phyloP scores from a whole-genome alignment of 345 rosid species.

The Hevea brasiliensis region DNA sequence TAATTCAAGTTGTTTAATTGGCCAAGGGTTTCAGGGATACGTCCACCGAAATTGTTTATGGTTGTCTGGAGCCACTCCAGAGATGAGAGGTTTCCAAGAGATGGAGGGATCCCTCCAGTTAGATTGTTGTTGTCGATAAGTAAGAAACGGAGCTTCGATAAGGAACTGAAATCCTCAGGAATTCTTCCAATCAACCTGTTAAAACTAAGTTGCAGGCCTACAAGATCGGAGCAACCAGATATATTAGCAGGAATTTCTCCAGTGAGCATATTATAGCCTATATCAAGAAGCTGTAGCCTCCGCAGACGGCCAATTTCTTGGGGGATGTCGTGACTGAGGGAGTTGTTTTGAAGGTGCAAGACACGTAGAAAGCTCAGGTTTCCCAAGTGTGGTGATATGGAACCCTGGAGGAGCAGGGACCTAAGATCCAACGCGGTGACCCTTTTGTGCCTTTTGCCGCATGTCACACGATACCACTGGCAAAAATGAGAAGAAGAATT shows the following conservation, averaged over 20 bases:
- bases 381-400: conserved; percentile 7
- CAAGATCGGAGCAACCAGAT: conserved; percentile 14
- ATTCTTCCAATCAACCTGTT: conserved; percentile 14
- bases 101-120: conserved; percentile 28
- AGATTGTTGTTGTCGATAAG: conserved; percentile 3
- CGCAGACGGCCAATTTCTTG: not conserved
- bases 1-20: not conserved
- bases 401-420: conserved; percentile 1
- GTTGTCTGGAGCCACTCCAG: not conserved
- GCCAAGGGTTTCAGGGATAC: conserved; percentile 22
- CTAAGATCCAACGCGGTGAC: conserved; percentile 8
- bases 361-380: conserved; percentile 17
- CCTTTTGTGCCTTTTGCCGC: conserved; percentile 12
- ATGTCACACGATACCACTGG: conserved; percentile 10
- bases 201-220: not conserved
- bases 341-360: not conserved
- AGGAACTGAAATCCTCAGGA: conserved; percentile 21
- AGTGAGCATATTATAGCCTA: not conserved
- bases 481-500: conserved; percentile 13
- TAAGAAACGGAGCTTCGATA: conserved; percentile 8
- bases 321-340: not conserved
- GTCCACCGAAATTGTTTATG: not conserved
- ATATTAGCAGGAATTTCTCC: conserved; percentile 18
- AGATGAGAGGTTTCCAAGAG: conserved; percentile 32
- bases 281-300: not conserved